Evolutionary conservation across 371 early-diverging fungal genomes (phyloP), one percentile per base, ranked within the genome.

Genomic region (Dichotomocladium elegans): DNA sequence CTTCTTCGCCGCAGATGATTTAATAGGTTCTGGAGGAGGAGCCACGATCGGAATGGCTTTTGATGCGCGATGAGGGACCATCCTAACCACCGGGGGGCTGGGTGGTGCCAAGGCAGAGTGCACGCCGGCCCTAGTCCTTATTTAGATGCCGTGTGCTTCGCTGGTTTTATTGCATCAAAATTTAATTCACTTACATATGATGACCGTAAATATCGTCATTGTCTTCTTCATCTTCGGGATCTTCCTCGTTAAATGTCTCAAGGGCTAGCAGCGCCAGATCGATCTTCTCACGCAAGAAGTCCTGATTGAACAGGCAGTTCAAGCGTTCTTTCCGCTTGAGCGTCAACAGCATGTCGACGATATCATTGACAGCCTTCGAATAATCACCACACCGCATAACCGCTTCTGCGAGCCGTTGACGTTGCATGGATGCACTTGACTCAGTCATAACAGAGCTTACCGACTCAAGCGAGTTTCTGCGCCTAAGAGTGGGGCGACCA

Each of bases 271-370:
- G 34, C 12, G 80, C 80, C 47, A 65, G 46, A 14, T 66, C 15
- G 10, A 80, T 68, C 53, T 72, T 80, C 12, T 72, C 68, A 31
- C 55, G 47, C 37, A 77, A 50, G 47, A 75, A 73, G 29, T 77
- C 74, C 8, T 60, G 66, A 48, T 80, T 80, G 44, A 80, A 80
- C 7, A 75, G 43, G 53, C 80, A 80, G 7, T 75, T 30, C 0
- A 76, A 68, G 19, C 78, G 53, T 37, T 80, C 80, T 35, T 77
- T 77, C 27, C 65, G 50, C 42, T 68, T 73, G 21, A 80, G 53
- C 4, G 77, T 73, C 44, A 80, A 30, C 2, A 80, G 41, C 67
- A 80, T 67, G 12, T 80, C 80, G 1, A 80, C 74, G 41, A 77
- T 77, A 52, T 80, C 80, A 2, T 46, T 31, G 0, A 53, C 41